A percentile compares a stretch with the other conserved stretches of the same genome.
These are phyloP conservation scores for Cryptococcus sp. DNA, from an alignment of 1,284 basidiomycete species.

Conservation along the genomic window DNA sequence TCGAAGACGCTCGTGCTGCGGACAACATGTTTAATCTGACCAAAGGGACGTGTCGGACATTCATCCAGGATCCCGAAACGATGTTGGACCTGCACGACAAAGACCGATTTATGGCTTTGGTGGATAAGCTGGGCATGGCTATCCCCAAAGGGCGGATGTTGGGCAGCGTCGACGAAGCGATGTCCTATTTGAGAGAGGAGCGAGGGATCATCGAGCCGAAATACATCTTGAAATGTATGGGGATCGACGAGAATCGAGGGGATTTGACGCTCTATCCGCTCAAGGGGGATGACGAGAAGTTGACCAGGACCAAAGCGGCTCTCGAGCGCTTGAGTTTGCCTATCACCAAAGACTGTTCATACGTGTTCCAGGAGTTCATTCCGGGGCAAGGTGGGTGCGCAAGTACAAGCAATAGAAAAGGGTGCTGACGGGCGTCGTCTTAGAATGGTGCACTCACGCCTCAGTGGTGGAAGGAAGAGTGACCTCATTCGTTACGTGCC, in stretches of 20 bases:
- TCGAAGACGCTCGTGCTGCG: constrained; percentile 51
- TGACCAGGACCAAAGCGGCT: constrained; percentile 27
- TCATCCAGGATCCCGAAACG: constrained; percentile 52
- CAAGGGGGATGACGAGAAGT: constrained; percentile 26
- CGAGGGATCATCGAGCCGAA: constrained; percentile 22
- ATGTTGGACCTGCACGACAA: constrained; percentile 54
- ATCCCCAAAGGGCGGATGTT: constrained; percentile 45
- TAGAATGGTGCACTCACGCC: constrained; percentile 55
- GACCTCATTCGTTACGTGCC: constrained; percentile 55
- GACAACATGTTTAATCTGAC: constrained; percentile 42
- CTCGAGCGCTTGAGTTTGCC: constrained; percentile 31
- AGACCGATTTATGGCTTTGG: constrained; percentile 48
- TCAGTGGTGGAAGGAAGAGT: constrained; percentile 52
- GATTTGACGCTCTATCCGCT: constrained; percentile 55
- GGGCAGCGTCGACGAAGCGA: constrained; percentile 42
- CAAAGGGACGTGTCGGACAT: constrained; percentile 38
- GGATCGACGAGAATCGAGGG: constrained; percentile 51
- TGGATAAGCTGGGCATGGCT: constrained; percentile 41
- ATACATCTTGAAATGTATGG: constrained; percentile 51
- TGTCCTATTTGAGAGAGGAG: constrained; percentile 31
- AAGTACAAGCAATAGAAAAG: not conserved
- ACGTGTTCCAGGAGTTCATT: constrained; percentile 46
- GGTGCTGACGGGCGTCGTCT: not conserved
- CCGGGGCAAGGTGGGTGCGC: constrained; percentile 39
- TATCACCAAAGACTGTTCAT: constrained; percentile 39